Evolutionary conservation across 805 yeast genomes (phyloP).

Genomic region (Metschnikowia henanensis): DNA sequence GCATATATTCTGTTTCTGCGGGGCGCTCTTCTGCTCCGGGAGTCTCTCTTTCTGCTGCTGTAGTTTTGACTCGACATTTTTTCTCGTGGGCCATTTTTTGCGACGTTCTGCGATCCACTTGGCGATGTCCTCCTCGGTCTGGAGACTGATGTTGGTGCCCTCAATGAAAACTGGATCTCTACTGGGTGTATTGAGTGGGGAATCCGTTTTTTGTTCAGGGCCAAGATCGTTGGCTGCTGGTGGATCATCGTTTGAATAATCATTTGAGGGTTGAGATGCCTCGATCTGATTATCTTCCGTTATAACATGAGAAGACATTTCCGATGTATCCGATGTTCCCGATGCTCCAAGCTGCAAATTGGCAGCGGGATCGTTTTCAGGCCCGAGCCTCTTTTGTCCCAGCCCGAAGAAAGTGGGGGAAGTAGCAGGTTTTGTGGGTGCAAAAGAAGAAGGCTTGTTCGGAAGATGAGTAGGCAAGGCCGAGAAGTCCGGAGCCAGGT

Average conservation of each 20-base stretch:
- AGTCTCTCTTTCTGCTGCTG: constrained; percentile 32
- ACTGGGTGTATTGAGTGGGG: no score
- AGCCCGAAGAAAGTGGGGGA: neutral
- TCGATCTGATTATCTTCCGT: no score
- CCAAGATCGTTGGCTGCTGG: no score
- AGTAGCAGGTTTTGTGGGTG: neutral
- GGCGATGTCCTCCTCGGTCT: constrained; percentile 76
- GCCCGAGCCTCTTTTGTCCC: no score
- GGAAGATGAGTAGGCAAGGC: constrained; percentile 44
- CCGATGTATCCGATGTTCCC: no score
- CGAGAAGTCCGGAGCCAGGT: constrained; percentile 16
- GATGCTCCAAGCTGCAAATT: no score
- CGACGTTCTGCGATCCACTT: constrained; percentile 87
- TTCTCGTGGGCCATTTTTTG: constrained; percentile 79
- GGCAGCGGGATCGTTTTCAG: no score
- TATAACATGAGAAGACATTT: no score
- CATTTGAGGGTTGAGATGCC: neutral
- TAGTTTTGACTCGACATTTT: constrained; percentile 46
- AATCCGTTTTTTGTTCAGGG: no score
- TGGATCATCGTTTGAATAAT: no score
- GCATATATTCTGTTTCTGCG: constrained; percentile 23
- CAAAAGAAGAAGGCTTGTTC: constrained; percentile 18
- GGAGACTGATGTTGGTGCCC: constrained; percentile 65
- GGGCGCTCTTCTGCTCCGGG: constrained; percentile 48
- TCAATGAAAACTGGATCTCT: constrained; percentile 39